These are phyloP conservation scores for Tricladium varicosporioides DNA, from an alignment of 2,329 filamentous ascomycete genomes.

Conservation along the genomic window DNA sequence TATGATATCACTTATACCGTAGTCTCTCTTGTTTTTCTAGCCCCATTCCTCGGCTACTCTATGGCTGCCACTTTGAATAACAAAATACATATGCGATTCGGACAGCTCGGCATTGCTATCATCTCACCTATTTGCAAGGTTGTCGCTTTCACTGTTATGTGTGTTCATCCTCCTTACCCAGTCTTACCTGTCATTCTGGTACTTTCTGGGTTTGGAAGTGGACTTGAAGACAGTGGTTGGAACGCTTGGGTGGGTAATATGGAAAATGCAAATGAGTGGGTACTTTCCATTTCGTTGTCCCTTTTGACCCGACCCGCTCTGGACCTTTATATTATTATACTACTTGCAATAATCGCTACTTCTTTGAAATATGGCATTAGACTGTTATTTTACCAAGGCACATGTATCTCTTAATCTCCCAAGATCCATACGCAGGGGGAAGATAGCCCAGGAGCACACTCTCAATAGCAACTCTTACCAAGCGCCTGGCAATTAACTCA, in stretches of 20 bases:
- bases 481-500: too few relatives aligned
- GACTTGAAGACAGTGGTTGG: constrained; percentile 52
- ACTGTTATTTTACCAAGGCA: too few relatives aligned
- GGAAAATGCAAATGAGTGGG: constrained; percentile 57
- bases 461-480: too few relatives aligned
- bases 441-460: too few relatives aligned
- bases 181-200: constrained; percentile 63
- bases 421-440: too few relatives aligned
- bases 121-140: constrained; percentile 55
- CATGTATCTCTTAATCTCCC: too few relatives aligned
- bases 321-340: too few relatives aligned
- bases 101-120: constrained; percentile 56
- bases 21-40: constrained; percentile 65
- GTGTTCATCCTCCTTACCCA: constrained; percentile 67
- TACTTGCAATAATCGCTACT: too few relatives aligned
- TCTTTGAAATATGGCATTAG: background rate
- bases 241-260: constrained; percentile 68
- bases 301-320: background rate
- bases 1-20: constrained; percentile 61
- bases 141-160: constrained; percentile 61
- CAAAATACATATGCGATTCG: constrained; percentile 51
- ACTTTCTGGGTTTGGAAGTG: constrained; percentile 59
- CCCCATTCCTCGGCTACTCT: constrained; percentile 65
- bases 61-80: constrained; percentile 64
- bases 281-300: background rate